Percentiles rank a stretch among this genome's conserved stretches.
Evolutionary conservation across 2,329 filamentous ascomycete species (phyloP).

Genomic region (Aspergillus sp.): DNA sequence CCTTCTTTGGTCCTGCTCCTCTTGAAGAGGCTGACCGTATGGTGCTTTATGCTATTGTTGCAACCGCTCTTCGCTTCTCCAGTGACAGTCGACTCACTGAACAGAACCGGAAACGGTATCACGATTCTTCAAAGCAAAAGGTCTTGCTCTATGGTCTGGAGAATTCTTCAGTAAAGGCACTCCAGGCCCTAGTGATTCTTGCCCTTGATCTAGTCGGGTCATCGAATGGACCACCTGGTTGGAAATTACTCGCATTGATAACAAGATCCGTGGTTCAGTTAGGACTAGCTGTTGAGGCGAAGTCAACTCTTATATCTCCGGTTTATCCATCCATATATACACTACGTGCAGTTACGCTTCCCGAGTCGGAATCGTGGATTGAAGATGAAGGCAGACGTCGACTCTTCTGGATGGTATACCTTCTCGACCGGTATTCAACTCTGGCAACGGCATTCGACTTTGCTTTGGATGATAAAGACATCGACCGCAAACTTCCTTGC

Average conservation of each 20-base stretch:
- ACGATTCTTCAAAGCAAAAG: constrained; percentile 78
- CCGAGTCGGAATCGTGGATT: constrained; percentile 80
- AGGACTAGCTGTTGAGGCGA: constrained; percentile 78
- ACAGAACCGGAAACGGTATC: constrained; percentile 71
- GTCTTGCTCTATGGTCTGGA: constrained; percentile 86
- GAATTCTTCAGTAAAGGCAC: constrained; percentile 81
- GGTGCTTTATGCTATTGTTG: constrained; percentile 83
- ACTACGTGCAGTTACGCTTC: constrained; percentile 77
- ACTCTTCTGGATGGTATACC: constrained; percentile 92
- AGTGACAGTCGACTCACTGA: constrained; percentile 72
- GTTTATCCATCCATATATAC: constrained; percentile 86
- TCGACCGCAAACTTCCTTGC: constrained; percentile 82
- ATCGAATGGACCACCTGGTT: constrained; percentile 86
- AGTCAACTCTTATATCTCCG: constrained; percentile 74
- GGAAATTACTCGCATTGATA: constrained; percentile 88
- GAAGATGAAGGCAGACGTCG: constrained; percentile 84
- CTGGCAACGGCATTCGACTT: constrained; percentile 92
- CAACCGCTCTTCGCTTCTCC: constrained; percentile 82
- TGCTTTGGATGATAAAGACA: constrained; percentile 82
- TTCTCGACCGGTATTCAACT: constrained; percentile 86
- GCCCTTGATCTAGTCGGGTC: constrained; percentile 81
- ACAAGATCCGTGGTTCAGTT: constrained; percentile 86
- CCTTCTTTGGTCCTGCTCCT: constrained; percentile 73
- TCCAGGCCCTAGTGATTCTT: constrained; percentile 84
- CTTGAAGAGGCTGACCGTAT: constrained; percentile 80